Percentiles rank a stretch among this genome's conserved stretches.
phyloP scores from a whole-genome alignment of 768 basidiomycete genomes.

The Postia placenta region DNA sequence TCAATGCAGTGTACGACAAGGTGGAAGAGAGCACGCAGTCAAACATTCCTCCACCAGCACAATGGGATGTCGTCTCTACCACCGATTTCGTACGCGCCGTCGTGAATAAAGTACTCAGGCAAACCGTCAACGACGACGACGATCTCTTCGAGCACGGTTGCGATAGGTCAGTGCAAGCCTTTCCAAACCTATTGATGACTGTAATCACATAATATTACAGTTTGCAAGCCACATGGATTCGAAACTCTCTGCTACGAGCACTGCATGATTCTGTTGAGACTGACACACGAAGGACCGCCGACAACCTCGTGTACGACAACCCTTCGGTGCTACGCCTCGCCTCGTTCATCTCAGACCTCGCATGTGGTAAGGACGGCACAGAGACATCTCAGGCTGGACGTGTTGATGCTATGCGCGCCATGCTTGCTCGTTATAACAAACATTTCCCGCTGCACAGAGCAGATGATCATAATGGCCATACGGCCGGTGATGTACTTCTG shows the following conservation, averaged over 20 bases:
- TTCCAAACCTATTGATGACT: too few relatives aligned
- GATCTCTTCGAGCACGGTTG: slow-evolving; percentile 17
- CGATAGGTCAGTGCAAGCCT: slow-evolving; percentile 19
- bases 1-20: slow-evolving; percentile 29
- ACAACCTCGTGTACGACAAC: slow-evolving; percentile 2
- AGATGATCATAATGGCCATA: neutral
- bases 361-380: neutral
- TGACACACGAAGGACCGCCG: neutral
- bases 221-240: slow-evolving; percentile 26
- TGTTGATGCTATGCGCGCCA: slow-evolving; percentile 24
- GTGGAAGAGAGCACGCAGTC: slow-evolving; percentile 29
- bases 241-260: slow-evolving; percentile 25
- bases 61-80: slow-evolving; percentile 20
- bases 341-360: neutral
- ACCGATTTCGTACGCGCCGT: slow-evolving; percentile 27
- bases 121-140: slow-evolving; percentile 24
- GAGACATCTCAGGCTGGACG: neutral
- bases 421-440: slow-evolving; percentile 36
- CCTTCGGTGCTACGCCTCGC: neutral
- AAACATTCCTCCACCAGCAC: slow-evolving; percentile 21
- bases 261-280: slow-evolving; percentile 7
- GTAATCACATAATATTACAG: slow-evolving; percentile 16
- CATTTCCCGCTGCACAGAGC: neutral
- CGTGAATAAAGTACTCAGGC: slow-evolving; percentile 28
- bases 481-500: slow-evolving; percentile 17